Base-by-base conservation (phyloP, 2,329 filamentous ascomycete genomes). In the Penicillium sclerotigenum region DNA sequence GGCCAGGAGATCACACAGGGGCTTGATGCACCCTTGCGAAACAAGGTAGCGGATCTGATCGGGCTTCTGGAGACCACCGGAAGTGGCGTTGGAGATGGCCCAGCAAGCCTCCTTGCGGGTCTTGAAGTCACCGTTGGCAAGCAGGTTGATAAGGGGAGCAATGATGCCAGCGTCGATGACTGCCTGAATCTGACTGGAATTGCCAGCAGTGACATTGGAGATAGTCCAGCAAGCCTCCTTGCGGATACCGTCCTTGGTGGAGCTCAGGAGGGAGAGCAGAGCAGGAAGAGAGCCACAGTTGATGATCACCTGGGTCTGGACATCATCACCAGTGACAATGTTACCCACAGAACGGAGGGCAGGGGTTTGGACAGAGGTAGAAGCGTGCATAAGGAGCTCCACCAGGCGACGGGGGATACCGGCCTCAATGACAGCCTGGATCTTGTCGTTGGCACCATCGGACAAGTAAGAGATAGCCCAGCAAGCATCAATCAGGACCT, bases 151-250 rank as follows among this genome's bases (percentile, higher is more conserved):
- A 68, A 99, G 81, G 59, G 94, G 94, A 34, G 91, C 91, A 66
- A 99, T 94, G 71, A 99, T 96, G 79, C 95, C 94, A 68, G 92
- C 92, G 70, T 99, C 94, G 68, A 99, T 88, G 54, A 99, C 94
- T 10, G 91, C 82, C 80, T 99, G 94, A 68, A 99, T 99, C 79
- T 99, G 94, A 56, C 88, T 91, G 36, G 93, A 96, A 82, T 99
- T 99, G 60, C 94, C 94, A 58, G 94, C 94, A 31, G 94, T 99
- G 70, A 99, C 90, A 83, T 99, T 99, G 73, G 92, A 97, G 68
- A 99, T 99, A 48, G 94, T 99, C 94, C 94, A 99, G 86, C 94
- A 99, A 28, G 94, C 94, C 78, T 99, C 94, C 83, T 99, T 99
- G 65, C 94, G 91, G 65, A 99, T 99, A 26, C 94, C 94, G 71